Percentiles rank a stretch among this genome's conserved stretches.
Conservation (phyloP, 2,329 filamentous ascomycete species). For the Phyllosticta ampelicida region DNA sequence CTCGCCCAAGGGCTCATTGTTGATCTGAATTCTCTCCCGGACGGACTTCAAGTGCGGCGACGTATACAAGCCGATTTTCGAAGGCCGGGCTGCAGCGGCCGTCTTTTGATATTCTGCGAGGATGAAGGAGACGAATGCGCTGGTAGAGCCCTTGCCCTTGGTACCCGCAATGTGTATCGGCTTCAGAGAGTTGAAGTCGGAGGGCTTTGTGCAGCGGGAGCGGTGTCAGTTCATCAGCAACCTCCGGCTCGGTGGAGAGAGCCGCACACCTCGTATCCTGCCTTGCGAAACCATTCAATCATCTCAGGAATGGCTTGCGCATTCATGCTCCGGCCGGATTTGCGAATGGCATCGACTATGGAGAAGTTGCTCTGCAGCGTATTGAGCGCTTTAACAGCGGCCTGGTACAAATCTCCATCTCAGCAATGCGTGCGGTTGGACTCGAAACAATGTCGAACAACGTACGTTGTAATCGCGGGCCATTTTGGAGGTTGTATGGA, state of each 20-base stretch:
- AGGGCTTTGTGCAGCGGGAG: constrained; percentile 36
- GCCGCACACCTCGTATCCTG: constrained; percentile 59
- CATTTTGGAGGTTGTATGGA: constrained; percentile 8
- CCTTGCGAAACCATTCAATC: constrained; percentile 61
- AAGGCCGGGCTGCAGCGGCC: constrained; percentile 25
- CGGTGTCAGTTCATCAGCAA: neutral
- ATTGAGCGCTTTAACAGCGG: constrained; percentile 64
- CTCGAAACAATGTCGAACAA: neutral
- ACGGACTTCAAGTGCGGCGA: constrained; percentile 78
- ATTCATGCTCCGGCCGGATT: constrained; percentile 64
- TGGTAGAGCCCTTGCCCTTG: constrained; percentile 87
- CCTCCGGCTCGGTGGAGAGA: constrained; percentile 4
- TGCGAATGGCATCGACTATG: constrained; percentile 64
- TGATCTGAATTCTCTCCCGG: constrained; percentile 73
- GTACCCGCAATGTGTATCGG: constrained; percentile 82
- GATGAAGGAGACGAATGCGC: constrained; percentile 71
- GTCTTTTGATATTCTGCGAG: constrained; percentile 50
- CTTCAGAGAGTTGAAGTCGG: constrained; percentile 49
- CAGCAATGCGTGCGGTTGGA: no score
- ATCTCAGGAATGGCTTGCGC: constrained; percentile 71
- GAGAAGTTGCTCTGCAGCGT: constrained; percentile 70
- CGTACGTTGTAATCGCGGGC: constrained; percentile 13
- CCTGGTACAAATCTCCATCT: constrained; percentile 27
- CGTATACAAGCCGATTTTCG: constrained; percentile 68
- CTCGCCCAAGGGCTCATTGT: constrained; percentile 59